Evolutionary conservation across 768 basidiomycete genomes (phyloP).

Genomic region (Lactarius indigo): DNA sequence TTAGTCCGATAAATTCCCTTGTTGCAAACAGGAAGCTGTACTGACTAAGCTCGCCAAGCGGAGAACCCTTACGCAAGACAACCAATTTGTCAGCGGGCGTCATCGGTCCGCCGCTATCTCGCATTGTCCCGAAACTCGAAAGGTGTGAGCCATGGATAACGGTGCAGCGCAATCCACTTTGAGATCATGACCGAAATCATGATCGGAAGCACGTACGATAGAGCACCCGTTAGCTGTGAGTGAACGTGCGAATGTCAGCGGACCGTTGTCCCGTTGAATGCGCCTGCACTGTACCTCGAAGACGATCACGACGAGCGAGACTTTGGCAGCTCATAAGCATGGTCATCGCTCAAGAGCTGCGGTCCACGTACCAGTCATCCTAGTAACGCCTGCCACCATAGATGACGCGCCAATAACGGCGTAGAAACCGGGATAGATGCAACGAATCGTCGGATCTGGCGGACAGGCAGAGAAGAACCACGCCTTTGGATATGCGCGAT

Average conservation of each 20-base stretch:
- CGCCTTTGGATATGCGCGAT: no score
- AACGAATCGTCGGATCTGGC: no score
- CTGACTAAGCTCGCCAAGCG: slow-evolving; percentile 48
- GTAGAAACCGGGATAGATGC: no score
- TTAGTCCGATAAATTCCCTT: not conserved
- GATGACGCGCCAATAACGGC: no score
- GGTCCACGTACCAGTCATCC: no score
- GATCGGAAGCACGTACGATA: slow-evolving; percentile 78
- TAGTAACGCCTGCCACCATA: no score
- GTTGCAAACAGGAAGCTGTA: not conserved
- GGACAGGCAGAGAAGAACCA: no score
- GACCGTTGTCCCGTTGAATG: not conserved
- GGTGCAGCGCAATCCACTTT: slow-evolving; percentile 70
- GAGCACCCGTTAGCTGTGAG: slow-evolving; percentile 66
- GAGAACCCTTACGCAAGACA: slow-evolving; percentile 38
- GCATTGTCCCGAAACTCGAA: slow-evolving; percentile 59
- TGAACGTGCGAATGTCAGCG: not conserved
- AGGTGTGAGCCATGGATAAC: slow-evolving; percentile 70
- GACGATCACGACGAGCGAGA: no score
- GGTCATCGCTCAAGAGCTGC: no score
- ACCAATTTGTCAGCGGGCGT: slow-evolving; percentile 47
- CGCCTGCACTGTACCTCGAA: no score
- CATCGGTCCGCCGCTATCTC: slow-evolving; percentile 61
- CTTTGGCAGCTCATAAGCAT: no score
- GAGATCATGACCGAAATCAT: slow-evolving; percentile 79